These are phyloP conservation scores for Agastache rugosa DNA, from an alignment of 257 asterid species.

Conservation along the genomic window DNA sequence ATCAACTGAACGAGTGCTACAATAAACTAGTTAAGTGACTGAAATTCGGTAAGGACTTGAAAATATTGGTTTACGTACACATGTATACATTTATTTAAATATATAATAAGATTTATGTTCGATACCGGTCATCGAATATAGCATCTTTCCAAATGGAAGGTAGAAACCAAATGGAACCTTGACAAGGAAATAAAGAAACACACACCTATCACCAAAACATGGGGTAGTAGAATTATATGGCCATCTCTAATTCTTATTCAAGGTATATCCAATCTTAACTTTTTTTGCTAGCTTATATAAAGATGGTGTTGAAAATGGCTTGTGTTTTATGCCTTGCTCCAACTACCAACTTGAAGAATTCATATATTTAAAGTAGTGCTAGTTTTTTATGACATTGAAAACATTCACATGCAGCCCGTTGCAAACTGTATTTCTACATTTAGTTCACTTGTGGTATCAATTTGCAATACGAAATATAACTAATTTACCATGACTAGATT, in stretches of 20 bases:
- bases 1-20: too few relatives aligned
- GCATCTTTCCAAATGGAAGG: background rate
- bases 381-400: background rate
- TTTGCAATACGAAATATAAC: background rate
- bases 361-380: slow-evolving; percentile 2
- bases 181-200: slow-evolving; percentile 1
- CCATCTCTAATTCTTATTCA: slow-evolving; percentile 11
- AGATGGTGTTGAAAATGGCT: slow-evolving; percentile 6
- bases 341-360: background rate
- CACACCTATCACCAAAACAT: background rate
- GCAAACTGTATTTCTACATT: background rate
- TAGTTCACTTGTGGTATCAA: background rate
- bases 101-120: background rate
- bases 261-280: slow-evolving; percentile 8
- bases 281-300: slow-evolving; percentile 3
- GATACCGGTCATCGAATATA: background rate
- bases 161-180: background rate
- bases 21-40: too few relatives aligned
- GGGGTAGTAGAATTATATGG: background rate
- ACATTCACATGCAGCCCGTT: background rate
- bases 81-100: background rate
- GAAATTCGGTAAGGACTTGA: too few relatives aligned
- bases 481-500: background rate
- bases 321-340: slow-evolving; percentile 20
- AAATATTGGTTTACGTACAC: background rate